A percentile compares a stretch with the other conserved stretches of the same genome.
Conservation (phyloP, 352 stramenopile genomes). For the Globisporangium heterothallicum region DNA sequence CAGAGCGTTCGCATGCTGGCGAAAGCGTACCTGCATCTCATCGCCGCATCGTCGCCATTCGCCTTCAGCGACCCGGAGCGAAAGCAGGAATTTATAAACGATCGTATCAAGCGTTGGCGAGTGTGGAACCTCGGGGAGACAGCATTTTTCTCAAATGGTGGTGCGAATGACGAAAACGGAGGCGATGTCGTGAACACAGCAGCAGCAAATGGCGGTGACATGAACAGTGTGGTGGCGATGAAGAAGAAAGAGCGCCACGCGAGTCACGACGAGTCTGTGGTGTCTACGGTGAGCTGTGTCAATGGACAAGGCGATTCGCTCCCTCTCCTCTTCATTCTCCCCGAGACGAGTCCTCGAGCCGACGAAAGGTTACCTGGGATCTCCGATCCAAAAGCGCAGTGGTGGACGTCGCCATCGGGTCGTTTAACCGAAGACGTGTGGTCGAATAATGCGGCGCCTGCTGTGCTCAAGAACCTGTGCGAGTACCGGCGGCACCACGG, state of each 20-base stretch:
- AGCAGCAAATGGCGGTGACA: neutral
- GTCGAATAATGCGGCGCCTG: neutral
- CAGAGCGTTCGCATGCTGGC: neutral
- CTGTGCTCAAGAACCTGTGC: neutral
- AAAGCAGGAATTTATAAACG: neutral
- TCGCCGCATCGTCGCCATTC: neutral
- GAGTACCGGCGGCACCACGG: neutral
- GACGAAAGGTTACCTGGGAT: neutral
- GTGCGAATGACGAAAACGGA: too few species aligned
- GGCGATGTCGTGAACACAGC: too few species aligned
- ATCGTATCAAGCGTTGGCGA: neutral
- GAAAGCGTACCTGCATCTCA: neutral
- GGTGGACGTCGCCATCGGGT: neutral
- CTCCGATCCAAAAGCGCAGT: neutral
- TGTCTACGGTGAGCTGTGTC: neutral
- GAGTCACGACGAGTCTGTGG: neutral
- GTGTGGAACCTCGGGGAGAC: neutral
- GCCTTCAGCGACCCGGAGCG: neutral
- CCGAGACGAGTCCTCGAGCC: neutral
- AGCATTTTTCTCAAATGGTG: too few species aligned
- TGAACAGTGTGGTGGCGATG: neutral
- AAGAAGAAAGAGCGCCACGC: neutral
- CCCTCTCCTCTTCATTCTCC: neutral
- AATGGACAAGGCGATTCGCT: neutral
- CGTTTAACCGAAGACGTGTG: neutral